Percentiles rank a stretch among this genome's conserved stretches.
Evolutionary conservation across 1,284 basidiomycete genomes (phyloP).

Genomic region (Dichomitus squalens): DNA sequence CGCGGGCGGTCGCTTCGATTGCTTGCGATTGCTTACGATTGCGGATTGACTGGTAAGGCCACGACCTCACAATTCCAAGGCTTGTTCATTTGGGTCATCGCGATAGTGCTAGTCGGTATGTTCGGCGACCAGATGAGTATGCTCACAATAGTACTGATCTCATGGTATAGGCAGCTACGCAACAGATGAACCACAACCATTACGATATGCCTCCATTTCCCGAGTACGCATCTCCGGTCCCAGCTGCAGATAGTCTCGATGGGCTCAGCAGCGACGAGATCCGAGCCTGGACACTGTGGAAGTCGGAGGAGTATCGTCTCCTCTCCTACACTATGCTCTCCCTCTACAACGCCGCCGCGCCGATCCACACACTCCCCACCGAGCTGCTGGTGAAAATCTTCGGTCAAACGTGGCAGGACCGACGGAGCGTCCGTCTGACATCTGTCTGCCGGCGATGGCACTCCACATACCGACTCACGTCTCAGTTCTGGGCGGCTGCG

Average conservation of each 20-base stretch:
- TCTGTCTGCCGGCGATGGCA: conserved; percentile 1
- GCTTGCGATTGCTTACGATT: too few species aligned
- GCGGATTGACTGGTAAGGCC: too few species aligned
- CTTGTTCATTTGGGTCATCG: too few species aligned
- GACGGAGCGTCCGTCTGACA: not conserved
- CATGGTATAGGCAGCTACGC: too few species aligned
- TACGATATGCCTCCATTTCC: too few species aligned
- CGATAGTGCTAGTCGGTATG: too few species aligned
- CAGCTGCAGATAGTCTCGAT: not conserved
- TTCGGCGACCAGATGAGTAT: too few species aligned
- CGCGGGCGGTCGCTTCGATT: too few species aligned
- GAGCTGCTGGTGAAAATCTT: not conserved
- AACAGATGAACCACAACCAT: too few species aligned
- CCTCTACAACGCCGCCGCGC: not conserved
- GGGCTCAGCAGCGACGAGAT: not conserved
- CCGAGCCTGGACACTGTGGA: not conserved
- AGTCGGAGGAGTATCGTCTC: not conserved
- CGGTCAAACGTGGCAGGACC: not conserved
- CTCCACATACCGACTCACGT: not conserved
- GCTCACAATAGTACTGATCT: too few species aligned
- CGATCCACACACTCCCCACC: not conserved
- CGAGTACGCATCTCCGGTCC: too few species aligned
- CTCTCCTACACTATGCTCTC: not conserved
- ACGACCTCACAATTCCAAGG: too few species aligned
- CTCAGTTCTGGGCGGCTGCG: not conserved